Evolutionary conservation across 1,139 yeast genomes (phyloP).

Genomic region (Yarrowia galli): DNA sequence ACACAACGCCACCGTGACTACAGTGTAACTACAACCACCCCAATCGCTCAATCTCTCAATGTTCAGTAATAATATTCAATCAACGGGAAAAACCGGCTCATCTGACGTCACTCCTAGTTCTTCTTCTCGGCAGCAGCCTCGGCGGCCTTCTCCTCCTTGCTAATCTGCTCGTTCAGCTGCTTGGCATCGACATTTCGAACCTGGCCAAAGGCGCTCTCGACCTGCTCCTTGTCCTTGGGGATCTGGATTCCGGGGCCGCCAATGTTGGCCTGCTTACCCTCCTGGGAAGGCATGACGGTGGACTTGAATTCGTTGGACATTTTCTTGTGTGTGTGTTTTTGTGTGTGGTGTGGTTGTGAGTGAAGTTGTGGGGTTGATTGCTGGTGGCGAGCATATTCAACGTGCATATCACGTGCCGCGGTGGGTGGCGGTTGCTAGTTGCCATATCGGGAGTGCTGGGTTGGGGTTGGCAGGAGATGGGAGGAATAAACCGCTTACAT

Average conservation of each 20-base stretch:
- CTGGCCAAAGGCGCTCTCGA: constrained; percentile 38
- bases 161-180: constrained; percentile 35
- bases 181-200: constrained; percentile 39
- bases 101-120: neutral
- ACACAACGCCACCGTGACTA: too few relatives aligned
- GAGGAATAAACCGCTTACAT: neutral
- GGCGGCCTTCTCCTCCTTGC: constrained; percentile 32
- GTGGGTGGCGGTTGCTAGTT: constrained; percentile 18
- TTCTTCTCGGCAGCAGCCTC: constrained; percentile 25
- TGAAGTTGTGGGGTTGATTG: constrained; percentile 31
- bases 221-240: constrained; percentile 39
- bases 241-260: constrained; percentile 39
- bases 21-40: neutral
- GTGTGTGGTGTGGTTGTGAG: neutral
- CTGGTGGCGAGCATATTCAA: constrained; percentile 30
- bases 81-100: neutral
- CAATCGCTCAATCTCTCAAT: neutral
- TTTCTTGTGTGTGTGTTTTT: neutral
- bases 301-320: constrained; percentile 37
- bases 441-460: neutral
- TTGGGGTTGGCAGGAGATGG: neutral
- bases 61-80: constrained; percentile 11
- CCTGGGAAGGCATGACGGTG: constrained; percentile 39
- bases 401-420: constrained; percentile 6
- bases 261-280: constrained; percentile 35